Evolutionary conservation across 2,329 filamentous ascomycete genomes (phyloP).

Genomic region (Alternaria consortialis): DNA sequence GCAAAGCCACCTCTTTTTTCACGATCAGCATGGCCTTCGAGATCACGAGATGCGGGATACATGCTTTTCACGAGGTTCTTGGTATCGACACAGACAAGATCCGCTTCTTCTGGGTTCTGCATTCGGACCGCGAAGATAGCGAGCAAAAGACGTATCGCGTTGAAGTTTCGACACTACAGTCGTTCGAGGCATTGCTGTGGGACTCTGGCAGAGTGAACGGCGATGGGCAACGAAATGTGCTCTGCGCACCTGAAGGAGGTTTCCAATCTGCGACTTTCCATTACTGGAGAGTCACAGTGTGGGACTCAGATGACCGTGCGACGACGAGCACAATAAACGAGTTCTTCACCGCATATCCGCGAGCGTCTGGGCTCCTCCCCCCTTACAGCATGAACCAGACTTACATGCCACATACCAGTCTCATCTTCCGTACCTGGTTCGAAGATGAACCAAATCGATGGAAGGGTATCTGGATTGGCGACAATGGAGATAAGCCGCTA

Average conservation of each 20-base stretch:
- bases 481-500: conserved; percentile 53
- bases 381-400: conserved; percentile 56
- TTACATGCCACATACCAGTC: conserved; percentile 55
- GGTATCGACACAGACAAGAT: conserved; percentile 53
- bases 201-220: conserved; percentile 20
- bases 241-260: conserved; percentile 41
- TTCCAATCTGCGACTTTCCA: conserved; percentile 51
- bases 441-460: conserved; percentile 53
- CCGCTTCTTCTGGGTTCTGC: conserved; percentile 49
- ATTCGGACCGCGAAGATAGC: conserved; percentile 40
- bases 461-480: conserved; percentile 55
- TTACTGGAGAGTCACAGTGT: conserved; percentile 51
- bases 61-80: conserved; percentile 52
- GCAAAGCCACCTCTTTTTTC: too few relatives aligned
- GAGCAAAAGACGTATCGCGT: conserved; percentile 35
- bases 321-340: conserved; percentile 40
- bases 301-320: conserved; percentile 46
- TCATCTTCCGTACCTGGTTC: conserved; percentile 57
- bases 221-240: conserved; percentile 39
- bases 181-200: background rate
- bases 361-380: conserved; percentile 45
- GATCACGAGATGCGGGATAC: conserved; percentile 50
- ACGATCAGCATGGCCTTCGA: conserved; percentile 32
- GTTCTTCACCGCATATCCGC: conserved; percentile 54
- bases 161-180: background rate